Base-by-base conservation (phyloP, 495 filamentous ascomycete species). In the Xylaria venustula region DNA sequence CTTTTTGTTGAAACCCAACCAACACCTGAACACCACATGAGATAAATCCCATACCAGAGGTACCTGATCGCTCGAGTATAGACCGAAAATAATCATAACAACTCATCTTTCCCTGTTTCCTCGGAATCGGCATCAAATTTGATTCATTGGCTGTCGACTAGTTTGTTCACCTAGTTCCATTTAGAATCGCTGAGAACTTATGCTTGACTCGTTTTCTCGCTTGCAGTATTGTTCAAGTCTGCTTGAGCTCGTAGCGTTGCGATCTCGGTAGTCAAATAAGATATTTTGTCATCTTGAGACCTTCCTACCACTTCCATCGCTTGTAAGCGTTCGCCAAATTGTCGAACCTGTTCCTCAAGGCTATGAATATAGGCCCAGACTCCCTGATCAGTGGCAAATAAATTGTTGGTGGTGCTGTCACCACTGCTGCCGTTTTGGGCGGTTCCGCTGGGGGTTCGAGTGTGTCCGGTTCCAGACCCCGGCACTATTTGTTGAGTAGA, bases 1-100 rank as follows among this genome's bases (percentile, higher is more conserved):
- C 56, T 59, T 59, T 59, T 59, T 26, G 37, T 53, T 36, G 58
- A 40, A 23, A 41, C 40, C 36, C 28, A 32, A 46, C 48, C 48
- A 53, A 60, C 48, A 61, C 50, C 58, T 11, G 3, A 53, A 61
- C 58, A 40, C 58, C 58, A 41, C 40, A 54, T 54, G 37, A 60
- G 48, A 40, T 41, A 40, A 12, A 41, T 41, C 41, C 42, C 48
- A 45, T 44, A 47, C 32, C 58, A 44, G 3, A 22, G 50, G 25
- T 47, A 46, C 40, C 40, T 46, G 47, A 57, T 37, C 40, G 26
- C 26, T 22, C 17, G 28, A 3, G 28, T 15, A 22, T n/a, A 32
- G 40, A 57, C 44, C 44, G 54, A 26, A n/a, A 50, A 50, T 23
- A 26, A 32, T 23, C 36, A 91, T 78, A 96, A 96, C 86, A 95